These are phyloP conservation scores for Durusdinium trenchii DNA, from an alignment of 73 alveolate species.

Conservation along the genomic window DNA sequence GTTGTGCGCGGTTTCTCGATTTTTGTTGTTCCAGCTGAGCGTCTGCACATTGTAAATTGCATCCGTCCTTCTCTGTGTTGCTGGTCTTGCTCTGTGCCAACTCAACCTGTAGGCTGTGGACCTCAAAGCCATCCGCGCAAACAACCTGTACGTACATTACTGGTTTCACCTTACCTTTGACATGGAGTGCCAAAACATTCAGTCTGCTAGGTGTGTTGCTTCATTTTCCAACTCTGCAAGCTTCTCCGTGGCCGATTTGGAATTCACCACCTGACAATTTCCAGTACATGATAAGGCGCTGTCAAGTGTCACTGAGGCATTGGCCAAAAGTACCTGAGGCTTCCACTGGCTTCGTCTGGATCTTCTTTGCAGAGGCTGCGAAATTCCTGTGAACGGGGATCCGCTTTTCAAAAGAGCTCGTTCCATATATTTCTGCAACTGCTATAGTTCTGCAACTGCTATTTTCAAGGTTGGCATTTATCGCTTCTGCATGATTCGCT, in stretches of 20 bases:
- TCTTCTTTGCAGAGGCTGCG: slow-evolving; percentile 91
- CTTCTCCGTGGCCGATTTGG: slow-evolving; percentile 52
- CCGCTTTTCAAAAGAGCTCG: too few species aligned
- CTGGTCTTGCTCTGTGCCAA: slow-evolving; percentile 91
- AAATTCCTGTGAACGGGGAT: slow-evolving; percentile 27
- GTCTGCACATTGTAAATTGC: not conserved
- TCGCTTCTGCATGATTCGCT: not conserved
- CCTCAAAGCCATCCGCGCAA: not conserved
- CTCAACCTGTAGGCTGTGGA: slow-evolving; percentile 78
- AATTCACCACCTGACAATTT: slow-evolving; percentile 70
- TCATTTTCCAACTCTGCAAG: slow-evolving; percentile 76
- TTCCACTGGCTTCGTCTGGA: slow-evolving; percentile 68
- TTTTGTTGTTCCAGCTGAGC: not conserved
- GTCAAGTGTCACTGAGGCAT: too few species aligned
- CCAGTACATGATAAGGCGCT: too few species aligned
- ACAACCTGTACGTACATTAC: not conserved
- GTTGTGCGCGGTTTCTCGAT: not conserved
- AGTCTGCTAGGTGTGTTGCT: too few species aligned
- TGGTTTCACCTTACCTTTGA: not conserved
- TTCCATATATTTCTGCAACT: too few species aligned
- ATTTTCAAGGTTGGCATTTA: not conserved
- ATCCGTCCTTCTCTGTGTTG: slow-evolving; percentile 85
- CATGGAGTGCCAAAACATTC: not conserved
- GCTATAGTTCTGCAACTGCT: too few species aligned
- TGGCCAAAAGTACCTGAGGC: not conserved